Base-by-base conservation (phyloP, 768 basidiomycete genomes). In the Collybiopsis luxurians region DNA sequence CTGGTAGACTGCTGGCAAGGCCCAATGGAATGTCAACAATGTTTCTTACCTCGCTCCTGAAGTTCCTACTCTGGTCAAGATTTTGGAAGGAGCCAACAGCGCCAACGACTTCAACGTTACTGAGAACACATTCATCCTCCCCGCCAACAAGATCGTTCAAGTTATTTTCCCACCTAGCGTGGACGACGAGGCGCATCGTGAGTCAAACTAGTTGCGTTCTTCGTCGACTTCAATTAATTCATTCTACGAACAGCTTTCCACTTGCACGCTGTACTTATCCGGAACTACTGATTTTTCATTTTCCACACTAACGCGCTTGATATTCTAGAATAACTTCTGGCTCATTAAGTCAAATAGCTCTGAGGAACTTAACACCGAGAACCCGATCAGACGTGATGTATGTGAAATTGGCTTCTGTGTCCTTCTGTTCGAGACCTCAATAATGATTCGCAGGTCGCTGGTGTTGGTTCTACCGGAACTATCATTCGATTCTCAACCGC, bases 401-500 rank as follows among this genome's bases (percentile, higher is more conserved):
- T 26, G 62, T 17, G 19, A 28, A n/a, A 2, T 28, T 9, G n/a
- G n/a, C n/a, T n/a, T n/a, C n/a, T n/a, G n/a, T n/a, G n/a, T n/a
- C n/a, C n/a, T n/a, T n/a, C n/a, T 43, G 3, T 5, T n/a, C 1
- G 5, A 15, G 42, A 36, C 40, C 26, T 23, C 23, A 4, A 5
- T n/a, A n/a, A n/a, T n/a, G n/a, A n/a, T 27, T 53, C 7, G 17
- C 23, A 67, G 63, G 58, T 60, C 27, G 56, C 60, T 11, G 64
- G 50, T 24, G 53, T 61, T 5, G 66, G 64, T 24, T 28, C 45
- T 17, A 60, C 58, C 2, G 64, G 64, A 4, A 63, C 55, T 13
- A 78, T 73, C 1, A 56, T 87, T 42, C 76, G 83, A 11, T 85
- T 83, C 71, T 63, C 68, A 9, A 84, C 84, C 4, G 79, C 85